Evolutionary conservation across 2,329 filamentous ascomycete genomes (phyloP), one percentile per base, ranked within the genome.

Genomic region (Gaeumannomyces tritici): DNA sequence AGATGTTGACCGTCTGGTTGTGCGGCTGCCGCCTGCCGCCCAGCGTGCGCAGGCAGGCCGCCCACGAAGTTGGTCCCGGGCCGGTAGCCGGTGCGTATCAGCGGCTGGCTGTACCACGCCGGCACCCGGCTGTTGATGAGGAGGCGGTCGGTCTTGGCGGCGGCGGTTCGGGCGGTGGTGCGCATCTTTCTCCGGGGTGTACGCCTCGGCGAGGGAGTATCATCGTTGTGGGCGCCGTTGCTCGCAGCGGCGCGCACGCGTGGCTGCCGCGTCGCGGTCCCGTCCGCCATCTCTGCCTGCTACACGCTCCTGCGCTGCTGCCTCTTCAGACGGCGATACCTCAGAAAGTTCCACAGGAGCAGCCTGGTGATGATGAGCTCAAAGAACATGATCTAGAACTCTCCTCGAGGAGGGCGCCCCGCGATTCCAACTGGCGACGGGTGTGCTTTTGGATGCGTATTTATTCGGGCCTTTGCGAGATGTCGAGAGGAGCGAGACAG

Each of bases 71-170:
- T 66, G 11, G 73, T 75, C 15, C 74, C 72, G 11, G 75, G 75
- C 18, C 78, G 76, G 65, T 81, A 81, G 27, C 76, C 77, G 8
- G 70, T 68, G 29, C 70, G 69, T 61, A 80, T 76, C 65, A 72
- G 76, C 11, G 69, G 66, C 64, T 79, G 80, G 64, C 76, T 72
- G 62, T 74, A 72, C 77, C 78, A 80, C 58, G 68, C 65, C 1
- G 78, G 77, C 5, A 79, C 65, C 26, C 77, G 71, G 54, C 74
- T 66, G 26, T 63, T 66, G 47, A 63, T 35, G 24, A 70, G 65
- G 13, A 70, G 67, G 35, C 24, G 24, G n/a, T 12, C 21, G 7
- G 42, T 1, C 2, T 2, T 47, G 42, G 18, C 21, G 18, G 42
- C 13, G 42, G 15, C 8, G 42, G 42, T 1, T 12, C 18, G 2